A percentile compares a stretch with the other conserved stretches of the same genome.
Conservation (phyloP, 352 stramenopile genomes). For the Elongisporangium undulatum region DNA sequence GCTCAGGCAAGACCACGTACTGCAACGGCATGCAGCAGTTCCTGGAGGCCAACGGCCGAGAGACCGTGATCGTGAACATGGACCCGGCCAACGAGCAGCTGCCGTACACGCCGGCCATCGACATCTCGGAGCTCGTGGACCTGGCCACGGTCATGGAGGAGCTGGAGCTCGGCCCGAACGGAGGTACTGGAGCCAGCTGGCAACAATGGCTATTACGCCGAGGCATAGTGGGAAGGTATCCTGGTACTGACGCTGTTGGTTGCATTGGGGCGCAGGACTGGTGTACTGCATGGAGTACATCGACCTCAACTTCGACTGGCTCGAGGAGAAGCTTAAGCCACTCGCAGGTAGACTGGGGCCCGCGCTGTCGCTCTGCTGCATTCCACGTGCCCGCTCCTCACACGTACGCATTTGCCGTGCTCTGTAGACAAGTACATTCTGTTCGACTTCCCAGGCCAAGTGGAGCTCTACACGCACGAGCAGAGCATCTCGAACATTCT, state of each 20-base stretch:
- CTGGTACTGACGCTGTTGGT: neutral
- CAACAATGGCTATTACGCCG: slow-evolving; percentile 1
- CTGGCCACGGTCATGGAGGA: slow-evolving; percentile 94
- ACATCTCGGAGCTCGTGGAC: slow-evolving; percentile 96
- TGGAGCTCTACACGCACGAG: slow-evolving; percentile 99
- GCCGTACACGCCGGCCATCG: slow-evolving; percentile 78
- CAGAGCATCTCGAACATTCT: slow-evolving; percentile 95
- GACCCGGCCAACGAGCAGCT: slow-evolving; percentile 96
- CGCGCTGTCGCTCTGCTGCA: neutral
- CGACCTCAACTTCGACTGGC: slow-evolving; percentile 97
- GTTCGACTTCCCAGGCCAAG: slow-evolving; percentile 98
- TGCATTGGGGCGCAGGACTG: slow-evolving; percentile 47
- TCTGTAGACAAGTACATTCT: slow-evolving; percentile 95
- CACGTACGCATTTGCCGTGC: neutral
- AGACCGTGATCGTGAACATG: slow-evolving; percentile 95
- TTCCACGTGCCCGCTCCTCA: neutral
- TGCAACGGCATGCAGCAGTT: slow-evolving; percentile 98
- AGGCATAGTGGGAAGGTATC: neutral
- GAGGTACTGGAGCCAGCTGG: slow-evolving; percentile 33
- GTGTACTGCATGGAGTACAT: slow-evolving; percentile 99
- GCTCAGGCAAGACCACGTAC: slow-evolving; percentile 98
- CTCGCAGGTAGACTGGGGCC: slow-evolving; percentile 38
- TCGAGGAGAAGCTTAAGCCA: slow-evolving; percentile 90
- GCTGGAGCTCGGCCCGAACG: slow-evolving; percentile 95
- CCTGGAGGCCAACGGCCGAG: slow-evolving; percentile 53